Base-by-base conservation (phyloP, 192 early-diverging fungal genomes). In the Haplosporangium gracile region DNA sequence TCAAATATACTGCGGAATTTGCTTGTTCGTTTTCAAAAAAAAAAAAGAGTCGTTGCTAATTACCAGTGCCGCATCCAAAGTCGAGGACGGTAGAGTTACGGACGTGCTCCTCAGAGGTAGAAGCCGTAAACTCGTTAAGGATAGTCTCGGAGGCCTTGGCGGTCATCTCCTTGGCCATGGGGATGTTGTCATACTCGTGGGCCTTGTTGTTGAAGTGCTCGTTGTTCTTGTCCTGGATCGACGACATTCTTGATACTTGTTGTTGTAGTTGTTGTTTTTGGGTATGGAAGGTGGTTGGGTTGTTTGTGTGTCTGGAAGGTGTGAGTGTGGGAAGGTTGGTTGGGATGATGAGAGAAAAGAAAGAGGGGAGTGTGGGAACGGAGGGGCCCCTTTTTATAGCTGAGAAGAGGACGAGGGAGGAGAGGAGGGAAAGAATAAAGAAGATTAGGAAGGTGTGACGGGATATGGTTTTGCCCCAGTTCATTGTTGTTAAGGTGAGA, bases 31-130 rank as follows among this genome's bases (percentile, higher is more conserved):
- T 55, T 4, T 51, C 42, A 45, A 79, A 26, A 9, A 55, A 71
- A 43, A 22, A 80, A 55, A 53, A 53, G 1, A 55, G 22, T 38
- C 43, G 4, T 51, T 24, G 36, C 10, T 45, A 2, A 10, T 49
- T 82, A 79, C 82, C 82, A n/a, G 73, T 85, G 26, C 82, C 82
- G 47, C 77, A 79, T 79, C 82, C 82, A 57, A 85, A 85, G 60
- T 85, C 82, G n/a, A 85, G 74, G 47, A 55, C 77, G 4, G 47
- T 40, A 18, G 82, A 55, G 45, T 70, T 72, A 32, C 72, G 71
- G 68, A 85, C 65, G n/a, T 43, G 72, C 40, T 85, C 77, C 18
- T 76, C 77, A 53, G 74, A 76, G 38, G 82, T 79, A 0, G 74
- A 68, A 16, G 24, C 68, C 3, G 8, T 29, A 57, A 70, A 85